A percentile compares a stretch with the other conserved stretches of the same genome.
These are phyloP conservation scores for Pseudotulostoma volvatum DNA, from an alignment of 495 filamentous ascomycete species.

Conservation along the genomic window DNA sequence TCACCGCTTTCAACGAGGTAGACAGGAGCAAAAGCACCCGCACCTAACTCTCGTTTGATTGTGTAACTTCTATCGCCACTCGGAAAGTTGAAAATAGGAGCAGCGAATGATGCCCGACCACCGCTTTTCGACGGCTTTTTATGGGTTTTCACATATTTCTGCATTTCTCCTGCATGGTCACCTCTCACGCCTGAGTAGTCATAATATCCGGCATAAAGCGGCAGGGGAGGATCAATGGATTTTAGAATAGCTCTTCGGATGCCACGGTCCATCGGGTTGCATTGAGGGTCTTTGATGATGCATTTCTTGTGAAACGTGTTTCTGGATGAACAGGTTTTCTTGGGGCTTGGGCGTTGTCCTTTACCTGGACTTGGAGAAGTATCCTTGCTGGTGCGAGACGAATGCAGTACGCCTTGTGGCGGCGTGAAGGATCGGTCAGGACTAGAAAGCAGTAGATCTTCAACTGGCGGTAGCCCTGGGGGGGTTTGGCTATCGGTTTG, in stretches of 20 bases:
- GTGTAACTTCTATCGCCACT: constrained; percentile 44
- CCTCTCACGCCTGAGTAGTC: constrained; percentile 42
- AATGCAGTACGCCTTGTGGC: constrained; percentile 15
- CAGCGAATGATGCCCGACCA: constrained; percentile 33
- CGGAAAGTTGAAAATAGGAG: constrained; percentile 53
- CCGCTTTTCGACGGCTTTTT: constrained; percentile 43
- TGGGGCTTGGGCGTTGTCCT: constrained; percentile 17
- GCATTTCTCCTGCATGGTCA: constrained; percentile 54
- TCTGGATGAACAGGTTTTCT: constrained; percentile 9
- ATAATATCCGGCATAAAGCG: constrained; percentile 60
- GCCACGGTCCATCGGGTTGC: constrained; percentile 69
- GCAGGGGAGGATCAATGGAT: constrained; percentile 51
- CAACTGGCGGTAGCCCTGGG: constrained; percentile 16
- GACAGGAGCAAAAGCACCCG: constrained; percentile 86
- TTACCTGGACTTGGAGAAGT: constrained; percentile 28
- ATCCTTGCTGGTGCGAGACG: constrained; percentile 20
- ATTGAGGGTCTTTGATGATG: constrained; percentile 65
- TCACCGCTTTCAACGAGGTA: constrained; percentile 70
- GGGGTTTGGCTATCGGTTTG: constrained; percentile 13
- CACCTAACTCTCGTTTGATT: constrained; percentile 74
- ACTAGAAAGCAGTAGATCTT: constrained; percentile 20
- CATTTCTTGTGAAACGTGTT: constrained; percentile 27
- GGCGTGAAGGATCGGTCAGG: constrained; percentile 16
- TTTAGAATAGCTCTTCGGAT: constrained; percentile 60
- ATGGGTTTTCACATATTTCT: constrained; percentile 55